Conservation (phyloP, 352 stramenopile genomes). For the Pythium sp. region DNA sequence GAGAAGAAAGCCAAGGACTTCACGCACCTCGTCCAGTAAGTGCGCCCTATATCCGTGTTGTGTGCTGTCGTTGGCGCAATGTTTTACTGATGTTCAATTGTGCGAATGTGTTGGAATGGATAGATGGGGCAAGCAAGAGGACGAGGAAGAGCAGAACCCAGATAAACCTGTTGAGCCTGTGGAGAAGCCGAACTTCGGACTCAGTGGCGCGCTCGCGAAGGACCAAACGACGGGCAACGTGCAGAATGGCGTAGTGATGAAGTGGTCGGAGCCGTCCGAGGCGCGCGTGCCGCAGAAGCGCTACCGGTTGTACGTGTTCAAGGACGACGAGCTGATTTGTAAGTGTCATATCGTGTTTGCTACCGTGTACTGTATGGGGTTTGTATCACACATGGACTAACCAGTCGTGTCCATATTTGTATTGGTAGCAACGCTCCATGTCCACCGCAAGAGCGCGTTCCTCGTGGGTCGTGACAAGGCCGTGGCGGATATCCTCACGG, state of each 20-base stretch:
- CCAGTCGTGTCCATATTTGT: not conserved
- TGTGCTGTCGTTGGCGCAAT: not conserved
- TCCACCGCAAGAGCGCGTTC: constrained; percentile 95
- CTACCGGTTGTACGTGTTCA: constrained; percentile 98
- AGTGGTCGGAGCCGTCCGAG: constrained; percentile 96
- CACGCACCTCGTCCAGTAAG: constrained; percentile 52
- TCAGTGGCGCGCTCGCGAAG: constrained; percentile 95
- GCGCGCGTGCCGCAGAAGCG: constrained; percentile 87
- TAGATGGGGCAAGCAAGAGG: constrained; percentile 76
- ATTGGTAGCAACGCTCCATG: constrained; percentile 91
- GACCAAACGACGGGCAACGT: constrained; percentile 95
- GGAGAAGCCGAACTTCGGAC: constrained; percentile 96
- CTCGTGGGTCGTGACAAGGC: constrained; percentile 92
- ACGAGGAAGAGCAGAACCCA: constrained; percentile 37
- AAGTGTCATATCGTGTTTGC: constrained; percentile 4
- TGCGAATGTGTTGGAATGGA: not conserved
- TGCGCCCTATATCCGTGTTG: not conserved
- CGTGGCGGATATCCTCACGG: constrained; percentile 93
- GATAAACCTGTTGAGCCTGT: constrained; percentile 40
- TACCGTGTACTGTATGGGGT: not conserved
- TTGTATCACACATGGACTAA: not conserved
- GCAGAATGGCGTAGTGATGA: constrained; percentile 96
- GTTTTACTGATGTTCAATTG: not conserved
- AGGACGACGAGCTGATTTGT: constrained; percentile 83
- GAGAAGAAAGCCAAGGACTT: constrained; percentile 57